These are phyloP conservation scores for Lactarius hatsudake DNA, from an alignment of 768 basidiomycete species.

Conservation along the genomic window DNA sequence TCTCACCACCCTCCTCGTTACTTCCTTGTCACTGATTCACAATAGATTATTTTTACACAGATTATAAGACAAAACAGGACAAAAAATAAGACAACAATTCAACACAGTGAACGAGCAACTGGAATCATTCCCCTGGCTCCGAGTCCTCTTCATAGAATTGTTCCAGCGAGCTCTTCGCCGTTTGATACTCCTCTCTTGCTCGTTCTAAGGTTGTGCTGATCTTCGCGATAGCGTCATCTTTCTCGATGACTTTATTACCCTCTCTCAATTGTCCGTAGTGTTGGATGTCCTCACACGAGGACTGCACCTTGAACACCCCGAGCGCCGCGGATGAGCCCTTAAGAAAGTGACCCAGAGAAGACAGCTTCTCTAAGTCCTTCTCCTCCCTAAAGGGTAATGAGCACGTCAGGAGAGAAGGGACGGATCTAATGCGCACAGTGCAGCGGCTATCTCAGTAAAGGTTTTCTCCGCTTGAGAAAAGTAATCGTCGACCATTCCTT, in stretches of 20 bases:
- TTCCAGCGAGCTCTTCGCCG: constrained; percentile 21
- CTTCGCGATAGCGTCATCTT: constrained; percentile 16
- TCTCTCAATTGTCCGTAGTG: constrained; percentile 46
- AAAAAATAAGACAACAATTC: background rate
- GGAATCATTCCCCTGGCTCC: background rate
- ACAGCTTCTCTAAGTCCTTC: constrained; percentile 64
- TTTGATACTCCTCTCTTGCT: constrained; percentile 20
- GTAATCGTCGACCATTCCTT: constrained; percentile 75
- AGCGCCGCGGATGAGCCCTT: constrained; percentile 97
- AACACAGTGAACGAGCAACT: background rate
- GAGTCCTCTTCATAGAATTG: constrained; percentile 9
- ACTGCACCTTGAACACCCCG: constrained; percentile 78
- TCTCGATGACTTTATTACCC: background rate
- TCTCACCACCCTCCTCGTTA: too few relatives aligned
- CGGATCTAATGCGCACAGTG: constrained; percentile 17
- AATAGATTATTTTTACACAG: background rate
- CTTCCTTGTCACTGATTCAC: too few relatives aligned
- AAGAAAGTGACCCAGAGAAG: constrained; percentile 85
- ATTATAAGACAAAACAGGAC: background rate
- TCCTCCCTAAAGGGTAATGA: constrained; percentile 48
- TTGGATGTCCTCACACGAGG: constrained; percentile 88
- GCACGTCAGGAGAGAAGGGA: background rate
- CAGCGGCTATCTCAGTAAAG: constrained; percentile 70
- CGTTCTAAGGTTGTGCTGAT: constrained; percentile 18
- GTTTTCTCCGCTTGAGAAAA: constrained; percentile 77